A percentile compares a stretch with the other conserved stretches of the same genome.
These are phyloP conservation scores for Berberis vulgaris DNA, from an alignment of 164 flowering plant genomes.

Conservation along the genomic window DNA sequence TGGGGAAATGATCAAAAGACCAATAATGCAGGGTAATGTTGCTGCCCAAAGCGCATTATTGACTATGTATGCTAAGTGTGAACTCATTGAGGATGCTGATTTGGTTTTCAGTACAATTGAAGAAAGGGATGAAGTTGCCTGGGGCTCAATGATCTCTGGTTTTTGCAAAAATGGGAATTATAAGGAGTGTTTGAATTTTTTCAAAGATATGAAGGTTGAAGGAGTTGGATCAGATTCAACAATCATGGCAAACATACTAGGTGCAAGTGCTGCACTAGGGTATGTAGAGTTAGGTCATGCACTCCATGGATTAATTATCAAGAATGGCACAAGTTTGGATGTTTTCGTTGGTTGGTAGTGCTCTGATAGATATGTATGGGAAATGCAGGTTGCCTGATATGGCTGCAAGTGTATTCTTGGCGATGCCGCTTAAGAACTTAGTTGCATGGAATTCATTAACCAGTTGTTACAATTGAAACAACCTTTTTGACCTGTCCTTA, in stretches of 20 bases:
- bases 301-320: conserved; percentile 40
- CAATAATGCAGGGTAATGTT: conserved; percentile 20
- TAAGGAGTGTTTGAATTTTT: conserved; percentile 26
- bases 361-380: conserved; percentile 47
- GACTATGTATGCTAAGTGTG: conserved; percentile 50
- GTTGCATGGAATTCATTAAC: conserved; percentile 56
- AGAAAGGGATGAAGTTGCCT: conserved; percentile 38
- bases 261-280: conserved; percentile 29
- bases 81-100: conserved; percentile 27
- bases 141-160: conserved; percentile 52
- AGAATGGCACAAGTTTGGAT: conserved; percentile 30
- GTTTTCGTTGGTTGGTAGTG: conserved; percentile 36
- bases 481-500: conserved; percentile 33
- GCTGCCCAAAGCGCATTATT: conserved; percentile 39
- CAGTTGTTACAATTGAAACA: conserved; percentile 35
- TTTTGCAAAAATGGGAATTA: conserved; percentile 30
- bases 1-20: conserved; percentile 39
- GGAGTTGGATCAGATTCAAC: conserved; percentile 36
- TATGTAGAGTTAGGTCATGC: conserved; percentile 21
- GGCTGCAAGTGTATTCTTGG: conserved; percentile 30
- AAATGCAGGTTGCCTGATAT: conserved; percentile 30
- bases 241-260: conserved; percentile 28
- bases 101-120: conserved; percentile 25
- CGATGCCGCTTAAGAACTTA: conserved; percentile 33
- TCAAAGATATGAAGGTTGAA: conserved; percentile 22